Evolutionary conservation across 163 green algal genomes (phyloP).

Genomic region (Prototheca wickerhamii): DNA sequence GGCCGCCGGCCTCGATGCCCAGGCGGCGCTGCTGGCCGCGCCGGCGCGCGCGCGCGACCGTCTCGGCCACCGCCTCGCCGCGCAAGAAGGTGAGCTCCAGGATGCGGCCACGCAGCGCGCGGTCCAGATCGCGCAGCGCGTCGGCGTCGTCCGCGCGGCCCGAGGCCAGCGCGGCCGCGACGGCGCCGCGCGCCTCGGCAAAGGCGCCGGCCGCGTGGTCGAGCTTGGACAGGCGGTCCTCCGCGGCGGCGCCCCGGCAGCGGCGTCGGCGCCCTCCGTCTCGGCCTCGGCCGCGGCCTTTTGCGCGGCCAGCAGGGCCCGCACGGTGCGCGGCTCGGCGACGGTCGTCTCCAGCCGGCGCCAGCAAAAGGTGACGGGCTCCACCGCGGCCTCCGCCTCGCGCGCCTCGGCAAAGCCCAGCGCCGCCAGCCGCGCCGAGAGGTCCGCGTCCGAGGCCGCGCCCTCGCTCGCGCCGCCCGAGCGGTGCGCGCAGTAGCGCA

Average conservation of each 20-base stretch:
- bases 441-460: background rate
- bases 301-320: conserved; percentile 22
- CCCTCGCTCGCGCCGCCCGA: background rate
- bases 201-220: conserved; percentile 41
- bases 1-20: background rate
- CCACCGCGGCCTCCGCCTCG: conserved; percentile 21
- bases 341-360: background rate
- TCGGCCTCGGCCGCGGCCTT: conserved; percentile 6
- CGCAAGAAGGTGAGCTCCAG: conserved; percentile 23
- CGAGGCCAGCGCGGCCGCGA: conserved; percentile 19
- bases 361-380: conserved; percentile 36
- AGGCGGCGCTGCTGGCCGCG: conserved; percentile 6
- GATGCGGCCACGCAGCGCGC: conserved; percentile 23
- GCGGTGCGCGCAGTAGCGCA: conserved; percentile 38
- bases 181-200: conserved; percentile 28
- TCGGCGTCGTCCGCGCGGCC: conserved; percentile 14
- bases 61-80: background rate
- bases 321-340: conserved; percentile 19
- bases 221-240: conserved; percentile 26
- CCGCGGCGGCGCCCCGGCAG: conserved; percentile 19
- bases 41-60: background rate
- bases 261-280: conserved; percentile 12
- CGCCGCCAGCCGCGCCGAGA: conserved; percentile 35
- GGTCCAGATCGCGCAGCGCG: conserved; percentile 30
- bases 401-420: conserved; percentile 35